Base-by-base conservation (phyloP, 2,329 filamentous ascomycete species). In the Penicillium sp. region DNA sequence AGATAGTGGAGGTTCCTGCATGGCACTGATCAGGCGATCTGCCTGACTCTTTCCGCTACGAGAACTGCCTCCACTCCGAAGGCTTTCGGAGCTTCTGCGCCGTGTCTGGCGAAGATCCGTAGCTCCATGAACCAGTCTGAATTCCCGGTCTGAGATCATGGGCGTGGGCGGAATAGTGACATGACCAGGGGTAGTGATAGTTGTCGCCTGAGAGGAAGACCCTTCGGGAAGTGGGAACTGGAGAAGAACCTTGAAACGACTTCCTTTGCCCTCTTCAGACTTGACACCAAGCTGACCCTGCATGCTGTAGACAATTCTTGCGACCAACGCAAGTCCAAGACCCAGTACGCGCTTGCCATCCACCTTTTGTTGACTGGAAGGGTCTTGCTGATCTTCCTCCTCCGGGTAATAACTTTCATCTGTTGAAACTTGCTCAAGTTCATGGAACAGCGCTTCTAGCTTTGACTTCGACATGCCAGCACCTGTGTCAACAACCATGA, bases 221-320 rank as follows among this genome's bases (percentile, higher is more conserved):
- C 61, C 62, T 2, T 65, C 58, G 0, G 84, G 85, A 1, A 92
- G 67, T 7, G 85, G 79, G 58, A 96, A 94, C 0, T 88, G 87
- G 28, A 96, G 75, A 57, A 89, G 84, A 23, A 96, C 83, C 18
- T 90, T 85, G 58, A 96, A 95, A 47, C 88, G 81, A 16, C 90
- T 92, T 0, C 92, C 91, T 62, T 87, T 88, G 2, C 88, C 88
- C 66, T 88, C 82, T 63, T 94, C 89, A 0, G 90, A 95, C 64
- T 91, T 93, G 1, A 96, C 74, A 1, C 90, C 84, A 28, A 96
- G 72, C 64, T 95, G 91, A 0, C 91, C 92, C 53, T 93, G 87
- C 89, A 95, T 94, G 65, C 91, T 95, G n/a, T 86, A 83, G 29
- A 96, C 80, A 33, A 90, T 89, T 34, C 91, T 84, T 15, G 89